Evolutionary conservation across 1,139 yeast genomes (phyloP).

Genomic region (Saccharomyces hybrid): DNA sequence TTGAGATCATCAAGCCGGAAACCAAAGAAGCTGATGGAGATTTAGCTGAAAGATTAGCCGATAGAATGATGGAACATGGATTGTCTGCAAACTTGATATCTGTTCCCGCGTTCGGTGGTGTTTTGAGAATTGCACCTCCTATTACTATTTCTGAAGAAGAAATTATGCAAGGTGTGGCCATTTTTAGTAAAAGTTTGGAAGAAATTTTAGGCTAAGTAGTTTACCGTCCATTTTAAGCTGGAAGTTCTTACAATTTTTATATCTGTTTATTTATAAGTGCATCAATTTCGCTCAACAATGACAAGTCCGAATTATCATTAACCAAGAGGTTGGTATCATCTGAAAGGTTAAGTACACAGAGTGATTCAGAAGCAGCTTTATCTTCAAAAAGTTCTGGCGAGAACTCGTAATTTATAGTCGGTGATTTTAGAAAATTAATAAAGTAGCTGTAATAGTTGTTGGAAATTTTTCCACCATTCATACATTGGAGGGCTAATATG

Average conservation of each 20-base stretch:
- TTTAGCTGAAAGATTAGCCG: slow-evolving; percentile 14
- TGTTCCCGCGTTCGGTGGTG: slow-evolving; percentile 21
- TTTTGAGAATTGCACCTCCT: slow-evolving; percentile 25
- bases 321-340: slow-evolving; percentile 26
- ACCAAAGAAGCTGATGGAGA: slow-evolving; percentile 18
- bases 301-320: slow-evolving; percentile 27
- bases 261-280: slow-evolving; percentile 13
- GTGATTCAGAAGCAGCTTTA: slow-evolving; percentile 6
- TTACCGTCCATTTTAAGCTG: neutral
- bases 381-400: slow-evolving; percentile 23
- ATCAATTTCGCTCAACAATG: slow-evolving; percentile 27
- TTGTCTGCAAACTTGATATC: slow-evolving; percentile 21
- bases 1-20: slow-evolving; percentile 20
- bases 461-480: slow-evolving; percentile 19
- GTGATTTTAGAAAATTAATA: slow-evolving; percentile 17
- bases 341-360: slow-evolving; percentile 16
- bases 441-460: slow-evolving; percentile 14
- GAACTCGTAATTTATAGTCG: slow-evolving; percentile 24
- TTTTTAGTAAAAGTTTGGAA: slow-evolving; percentile 14
- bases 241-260: neutral
- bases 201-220: slow-evolving; percentile 5
- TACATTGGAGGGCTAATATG: slow-evolving; percentile 25
- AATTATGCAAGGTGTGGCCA: slow-evolving; percentile 13
- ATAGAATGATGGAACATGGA: slow-evolving; percentile 20
- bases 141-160: slow-evolving; percentile 20